Evolutionary conservation across 306 rosid genomes (phyloP), one percentile per base, ranked within the genome.

Genomic region (Senna siamea): DNA sequence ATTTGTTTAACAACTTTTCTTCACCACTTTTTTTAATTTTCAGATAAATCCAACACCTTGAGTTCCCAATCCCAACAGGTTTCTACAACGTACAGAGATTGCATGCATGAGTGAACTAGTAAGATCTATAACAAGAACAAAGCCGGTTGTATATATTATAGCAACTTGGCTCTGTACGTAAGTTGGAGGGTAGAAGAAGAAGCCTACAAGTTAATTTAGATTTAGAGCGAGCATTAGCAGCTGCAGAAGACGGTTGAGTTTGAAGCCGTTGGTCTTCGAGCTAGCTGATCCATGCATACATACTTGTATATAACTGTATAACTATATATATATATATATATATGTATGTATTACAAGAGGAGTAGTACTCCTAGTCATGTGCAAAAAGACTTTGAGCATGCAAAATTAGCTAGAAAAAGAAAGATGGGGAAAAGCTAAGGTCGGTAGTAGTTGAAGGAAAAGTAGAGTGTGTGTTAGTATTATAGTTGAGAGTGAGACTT

Each of bases 221-320:
- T 59, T 38, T 52, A 28, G 30, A 26, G 23, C 15, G 30, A 26
- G 23, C 15, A 13, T 6, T 64, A 26, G 51, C 67, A 63, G 78
- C 77, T 73, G 15, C 78, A 69, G 54, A 71, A 83, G 79, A 74
- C 82, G 47, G 32, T 76, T 47, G 0, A 15, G 5, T 5, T 13
- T 13, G 62, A 37, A 26, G 38, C 62, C 54, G 30, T 66, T 67
- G 15, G 48, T 60, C 81, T 54, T 48, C 57, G 78, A 80, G 84
- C 84, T 43, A 26, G 30, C 30, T 26, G 9, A 46, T 50, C 71
- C 79, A 83, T 51, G 70, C 71, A 72, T 28, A 18, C 20, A 54
- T 22, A 20, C n/a, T n/a, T 26, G 26, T 62, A 37, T 37, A 7
- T n/a, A n/a, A n/a, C n/a, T n/a, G n/a, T n/a, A n/a, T n/a, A n/a